Evolutionary conservation across 1,139 yeast genomes (phyloP).

Genomic region (Scheffersomyces insectosa): DNA sequence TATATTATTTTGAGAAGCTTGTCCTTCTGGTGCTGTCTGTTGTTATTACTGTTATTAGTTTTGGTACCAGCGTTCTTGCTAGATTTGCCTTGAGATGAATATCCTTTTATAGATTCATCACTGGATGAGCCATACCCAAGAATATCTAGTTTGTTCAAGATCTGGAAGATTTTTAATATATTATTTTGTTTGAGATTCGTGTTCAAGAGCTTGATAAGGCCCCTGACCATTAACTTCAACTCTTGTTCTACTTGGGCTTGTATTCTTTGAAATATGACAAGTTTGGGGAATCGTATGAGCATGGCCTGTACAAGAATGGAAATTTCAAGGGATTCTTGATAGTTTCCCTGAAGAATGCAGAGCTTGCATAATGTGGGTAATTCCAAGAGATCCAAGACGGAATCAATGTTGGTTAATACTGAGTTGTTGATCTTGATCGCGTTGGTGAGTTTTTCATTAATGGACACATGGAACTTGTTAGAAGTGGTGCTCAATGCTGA

Average conservation of each 20-base stretch:
- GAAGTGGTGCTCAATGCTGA: slow-evolving; percentile 2
- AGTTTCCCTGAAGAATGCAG: slow-evolving; percentile 85
- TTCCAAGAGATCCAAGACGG: slow-evolving; percentile 75
- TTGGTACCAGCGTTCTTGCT: neutral
- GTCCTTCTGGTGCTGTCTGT: slow-evolving; percentile 16
- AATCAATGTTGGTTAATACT: slow-evolving; percentile 64
- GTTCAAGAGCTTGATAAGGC: slow-evolving; percentile 65
- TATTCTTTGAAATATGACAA: slow-evolving; percentile 56
- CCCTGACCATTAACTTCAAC: slow-evolving; percentile 63
- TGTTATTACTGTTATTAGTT: slow-evolving; percentile 2
- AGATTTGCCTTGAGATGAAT: slow-evolving; percentile 6
- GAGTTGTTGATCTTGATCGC: slow-evolving; percentile 29
- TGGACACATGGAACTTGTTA: slow-evolving; percentile 12
- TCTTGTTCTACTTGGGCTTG: slow-evolving; percentile 56
- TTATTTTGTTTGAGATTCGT: slow-evolving; percentile 79
- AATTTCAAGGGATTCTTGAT: slow-evolving; percentile 84
- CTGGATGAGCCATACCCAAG: slow-evolving; percentile 1
- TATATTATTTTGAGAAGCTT: slow-evolving; percentile 46
- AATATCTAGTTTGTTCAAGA: slow-evolving; percentile 55
- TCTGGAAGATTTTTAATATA: slow-evolving; percentile 74
- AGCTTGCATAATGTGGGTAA: slow-evolving; percentile 79
- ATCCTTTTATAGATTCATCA: slow-evolving; percentile 1
- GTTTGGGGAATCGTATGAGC: slow-evolving; percentile 64
- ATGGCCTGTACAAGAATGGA: slow-evolving; percentile 71
- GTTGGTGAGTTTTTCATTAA: slow-evolving; percentile 23